These are phyloP conservation scores for Pythium guiyangense DNA, from an alignment of 352 stramenopile species.

Conservation along the genomic window DNA sequence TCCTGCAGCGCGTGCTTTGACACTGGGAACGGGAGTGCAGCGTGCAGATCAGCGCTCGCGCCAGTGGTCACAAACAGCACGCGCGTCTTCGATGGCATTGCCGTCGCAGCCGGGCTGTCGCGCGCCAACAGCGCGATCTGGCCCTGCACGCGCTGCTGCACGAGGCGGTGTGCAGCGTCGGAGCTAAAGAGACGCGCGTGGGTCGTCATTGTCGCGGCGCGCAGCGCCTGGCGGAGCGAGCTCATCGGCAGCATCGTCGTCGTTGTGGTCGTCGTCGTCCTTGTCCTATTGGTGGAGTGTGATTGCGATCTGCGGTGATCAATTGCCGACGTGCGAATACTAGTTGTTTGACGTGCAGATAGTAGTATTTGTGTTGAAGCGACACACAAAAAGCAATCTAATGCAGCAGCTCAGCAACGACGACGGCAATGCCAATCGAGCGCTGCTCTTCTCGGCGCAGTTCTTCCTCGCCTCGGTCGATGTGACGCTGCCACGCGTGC, in stretches of 20 bases:
- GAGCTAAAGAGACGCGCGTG: slow-evolving; percentile 38
- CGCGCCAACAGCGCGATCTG: slow-evolving; percentile 29
- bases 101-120: neutral
- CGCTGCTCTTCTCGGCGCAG: slow-evolving; percentile 43
- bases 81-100: slow-evolving; percentile 26
- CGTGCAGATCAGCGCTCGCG: slow-evolving; percentile 21
- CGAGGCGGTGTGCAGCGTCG: slow-evolving; percentile 36
- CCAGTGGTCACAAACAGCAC: slow-evolving; percentile 45
- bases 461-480: slow-evolving; percentile 25
- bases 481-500: neutral
- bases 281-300: slow-evolving; percentile 5
- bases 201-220: neutral
- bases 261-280: neutral
- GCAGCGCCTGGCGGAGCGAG: slow-evolving; percentile 6
- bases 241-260: slow-evolving; percentile 3
- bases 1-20: slow-evolving; percentile 56
- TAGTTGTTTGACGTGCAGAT: neutral
- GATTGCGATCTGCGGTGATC: neutral
- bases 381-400: no score
- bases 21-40: slow-evolving; percentile 57
- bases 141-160: slow-evolving; percentile 64
- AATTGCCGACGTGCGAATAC: neutral
- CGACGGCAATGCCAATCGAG: neutral
- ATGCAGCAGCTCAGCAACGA: neutral
- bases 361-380: neutral